Percentiles rank a stretch among this genome's conserved stretches.
Evolutionary conservation across 257 asterid genomes (phyloP).

Genomic region (Striga asiatica): DNA sequence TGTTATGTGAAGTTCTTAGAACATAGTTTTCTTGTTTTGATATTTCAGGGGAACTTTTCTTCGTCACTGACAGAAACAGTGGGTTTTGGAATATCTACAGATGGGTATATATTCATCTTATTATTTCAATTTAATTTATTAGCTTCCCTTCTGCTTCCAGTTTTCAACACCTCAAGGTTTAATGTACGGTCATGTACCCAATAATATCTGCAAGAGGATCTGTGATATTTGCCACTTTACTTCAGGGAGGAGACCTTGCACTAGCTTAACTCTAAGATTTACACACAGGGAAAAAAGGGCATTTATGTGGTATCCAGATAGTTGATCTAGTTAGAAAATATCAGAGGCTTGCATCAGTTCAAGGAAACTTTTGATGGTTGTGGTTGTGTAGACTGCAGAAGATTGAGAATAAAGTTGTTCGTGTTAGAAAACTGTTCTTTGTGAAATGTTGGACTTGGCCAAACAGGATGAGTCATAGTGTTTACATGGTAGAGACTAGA

Average conservation of each 20-base stretch:
- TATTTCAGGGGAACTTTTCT: conserved; percentile 82
- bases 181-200: not conserved
- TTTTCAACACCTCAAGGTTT: not conserved
- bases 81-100: conserved; percentile 95
- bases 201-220: conserved; percentile 1
- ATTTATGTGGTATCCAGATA: too few species aligned
- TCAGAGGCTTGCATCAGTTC: too few species aligned
- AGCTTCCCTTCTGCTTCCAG: conserved; percentile 7
- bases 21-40: conserved; percentile 13
- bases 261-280: too few species aligned
- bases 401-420: too few species aligned
- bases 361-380: too few species aligned
- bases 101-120: conserved; percentile 55
- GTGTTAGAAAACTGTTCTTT: too few species aligned
- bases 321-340: too few species aligned
- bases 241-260: not conserved
- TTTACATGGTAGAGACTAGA: too few species aligned
- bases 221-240: not conserved
- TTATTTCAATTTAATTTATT: not conserved
- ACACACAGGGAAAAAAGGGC: too few species aligned
- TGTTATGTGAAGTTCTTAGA: not conserved
- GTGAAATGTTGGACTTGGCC: too few species aligned
- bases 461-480: too few species aligned
- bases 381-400: too few species aligned
- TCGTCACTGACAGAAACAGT: conserved; percentile 70